Evolutionary conservation across 306 rosid species (phyloP).

Genomic region (Corylus americana): DNA sequence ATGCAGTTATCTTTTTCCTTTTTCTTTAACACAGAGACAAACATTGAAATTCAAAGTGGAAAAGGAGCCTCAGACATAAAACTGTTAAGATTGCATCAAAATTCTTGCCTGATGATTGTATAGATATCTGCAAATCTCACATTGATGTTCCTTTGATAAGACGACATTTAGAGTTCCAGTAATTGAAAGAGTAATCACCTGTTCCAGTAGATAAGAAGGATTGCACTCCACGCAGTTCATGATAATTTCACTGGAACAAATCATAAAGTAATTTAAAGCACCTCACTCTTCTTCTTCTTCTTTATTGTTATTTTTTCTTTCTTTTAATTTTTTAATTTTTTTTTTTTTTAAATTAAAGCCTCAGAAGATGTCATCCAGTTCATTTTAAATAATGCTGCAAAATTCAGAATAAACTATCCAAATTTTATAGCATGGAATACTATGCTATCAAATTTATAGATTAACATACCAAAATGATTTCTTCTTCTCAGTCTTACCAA

Average conservation of each 20-base stretch:
- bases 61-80: conserved; percentile 7
- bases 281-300: neutral
- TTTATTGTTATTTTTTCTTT: neutral
- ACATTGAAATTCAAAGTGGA: neutral
- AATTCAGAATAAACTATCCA: neutral
- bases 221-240: neutral
- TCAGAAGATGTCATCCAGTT: neutral
- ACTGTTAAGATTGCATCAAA: neutral
- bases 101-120: conserved; percentile 77
- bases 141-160: conserved; percentile 68
- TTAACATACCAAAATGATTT: neutral
- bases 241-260: neutral
- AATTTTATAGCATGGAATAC: neutral
- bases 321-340: neutral
- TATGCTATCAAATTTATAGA: neutral
- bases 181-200: conserved; percentile 63
- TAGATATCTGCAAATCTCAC: conserved; percentile 76
- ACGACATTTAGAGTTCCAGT: conserved; percentile 76
- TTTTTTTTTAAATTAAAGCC: neutral
- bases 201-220: conserved; percentile 16
- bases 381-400: neutral
- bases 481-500: conserved; percentile 46
- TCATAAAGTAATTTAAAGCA: neutral
- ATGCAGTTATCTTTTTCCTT: neutral
- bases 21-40: neutral